Evolutionary conservation across 2,329 filamentous ascomycete genomes (phyloP).

Genomic region (Fusarium bactridioides): DNA sequence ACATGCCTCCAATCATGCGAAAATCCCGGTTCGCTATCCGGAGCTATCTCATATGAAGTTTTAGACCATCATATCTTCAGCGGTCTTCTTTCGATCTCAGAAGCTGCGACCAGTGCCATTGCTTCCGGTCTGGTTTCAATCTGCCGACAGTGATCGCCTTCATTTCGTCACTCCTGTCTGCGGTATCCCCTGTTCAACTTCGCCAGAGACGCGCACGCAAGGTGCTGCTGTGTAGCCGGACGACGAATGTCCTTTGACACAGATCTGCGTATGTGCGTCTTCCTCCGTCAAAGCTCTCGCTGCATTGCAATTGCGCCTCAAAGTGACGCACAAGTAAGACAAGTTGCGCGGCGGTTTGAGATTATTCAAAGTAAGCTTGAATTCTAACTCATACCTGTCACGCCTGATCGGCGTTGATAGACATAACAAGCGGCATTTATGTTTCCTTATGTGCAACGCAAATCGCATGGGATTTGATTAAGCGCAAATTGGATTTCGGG

Average conservation of each 20-base stretch:
- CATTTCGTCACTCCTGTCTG: conserved; percentile 6
- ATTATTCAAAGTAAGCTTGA: conserved; percentile 43
- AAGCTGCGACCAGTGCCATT: not conserved
- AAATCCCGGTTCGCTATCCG: conserved; percentile 7
- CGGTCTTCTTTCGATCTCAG: not conserved
- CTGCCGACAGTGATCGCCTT: not conserved
- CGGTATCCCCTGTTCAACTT: not conserved
- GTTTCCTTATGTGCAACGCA: conserved; percentile 15
- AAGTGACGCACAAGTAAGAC: conserved; percentile 31
- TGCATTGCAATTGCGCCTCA: conserved; percentile 15
- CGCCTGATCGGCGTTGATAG: conserved; percentile 31
- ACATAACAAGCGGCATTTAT: conserved; percentile 23
- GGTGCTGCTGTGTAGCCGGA: conserved; percentile 16
- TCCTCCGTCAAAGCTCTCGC: not conserved
- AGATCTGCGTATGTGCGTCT: conserved; percentile 15
- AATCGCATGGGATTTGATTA: conserved; percentile 23
- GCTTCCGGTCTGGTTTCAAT: conserved; percentile 1
- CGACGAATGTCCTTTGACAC: conserved; percentile 2
- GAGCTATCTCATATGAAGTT: not conserved
- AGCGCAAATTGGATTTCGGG: conserved; percentile 16
- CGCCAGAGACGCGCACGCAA: conserved; percentile 12
- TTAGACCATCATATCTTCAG: not conserved
- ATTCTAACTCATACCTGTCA: conserved; percentile 35
- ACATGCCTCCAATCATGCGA: not conserved
- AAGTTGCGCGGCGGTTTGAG: conserved; percentile 40